Conservation (phyloP, 352 stramenopile genomes). For the Phytophthora aleatoria region DNA sequence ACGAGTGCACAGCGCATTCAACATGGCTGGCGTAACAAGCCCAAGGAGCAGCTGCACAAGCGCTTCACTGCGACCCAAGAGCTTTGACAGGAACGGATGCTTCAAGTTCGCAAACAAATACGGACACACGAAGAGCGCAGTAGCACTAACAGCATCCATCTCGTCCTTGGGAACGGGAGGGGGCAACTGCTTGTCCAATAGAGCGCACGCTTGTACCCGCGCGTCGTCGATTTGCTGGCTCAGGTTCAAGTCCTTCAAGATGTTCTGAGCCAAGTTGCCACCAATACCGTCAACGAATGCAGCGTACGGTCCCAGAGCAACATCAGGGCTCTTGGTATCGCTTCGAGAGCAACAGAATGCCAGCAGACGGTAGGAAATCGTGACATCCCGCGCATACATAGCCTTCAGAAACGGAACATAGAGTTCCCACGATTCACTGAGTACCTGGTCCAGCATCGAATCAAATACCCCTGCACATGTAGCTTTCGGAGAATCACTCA, state of each 20-base stretch:
- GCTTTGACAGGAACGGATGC: slow-evolving; percentile 61
- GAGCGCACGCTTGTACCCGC: slow-evolving; percentile 56
- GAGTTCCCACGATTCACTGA: slow-evolving; percentile 68
- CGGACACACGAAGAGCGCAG: slow-evolving; percentile 58
- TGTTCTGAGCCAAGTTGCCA: slow-evolving; percentile 46
- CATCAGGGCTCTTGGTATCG: slow-evolving; percentile 54
- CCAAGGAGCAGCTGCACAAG: slow-evolving; percentile 72
- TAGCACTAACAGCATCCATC: slow-evolving; percentile 67
- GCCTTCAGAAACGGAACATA: slow-evolving; percentile 83
- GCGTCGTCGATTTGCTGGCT: slow-evolving; percentile 85
- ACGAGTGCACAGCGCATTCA: slow-evolving; percentile 61
- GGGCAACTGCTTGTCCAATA: slow-evolving; percentile 48
- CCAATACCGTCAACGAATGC: slow-evolving; percentile 65
- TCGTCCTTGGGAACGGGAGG: slow-evolving; percentile 46
- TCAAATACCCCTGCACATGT: slow-evolving; percentile 73
- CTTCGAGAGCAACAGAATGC: slow-evolving; percentile 75
- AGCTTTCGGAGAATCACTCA: slow-evolving; percentile 63
- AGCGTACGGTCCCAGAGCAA: slow-evolving; percentile 65
- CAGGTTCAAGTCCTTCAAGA: slow-evolving; percentile 75
- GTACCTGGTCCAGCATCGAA: slow-evolving; percentile 82
- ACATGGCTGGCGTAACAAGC: slow-evolving; percentile 63
- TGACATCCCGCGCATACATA: slow-evolving; percentile 76
- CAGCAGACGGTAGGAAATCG: slow-evolving; percentile 77
- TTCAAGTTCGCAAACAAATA: slow-evolving; percentile 77
- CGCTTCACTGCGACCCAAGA: slow-evolving; percentile 63